phyloP scores from a whole-genome alignment of 768 basidiomycete genomes.

The Pleurotus giganteus region DNA sequence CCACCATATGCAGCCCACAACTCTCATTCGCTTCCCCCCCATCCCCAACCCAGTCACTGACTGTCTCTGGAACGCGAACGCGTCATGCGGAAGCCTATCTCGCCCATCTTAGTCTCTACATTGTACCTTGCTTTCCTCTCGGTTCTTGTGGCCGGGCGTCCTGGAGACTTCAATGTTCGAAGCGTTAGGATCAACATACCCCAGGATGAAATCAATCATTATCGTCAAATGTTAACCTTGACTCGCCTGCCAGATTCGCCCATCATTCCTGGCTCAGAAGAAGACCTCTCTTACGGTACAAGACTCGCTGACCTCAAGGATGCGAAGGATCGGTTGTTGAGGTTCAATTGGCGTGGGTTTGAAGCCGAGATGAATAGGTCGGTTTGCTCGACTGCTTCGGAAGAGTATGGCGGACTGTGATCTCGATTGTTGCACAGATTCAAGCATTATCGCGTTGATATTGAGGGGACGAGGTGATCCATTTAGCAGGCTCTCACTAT shows the following conservation, averaged over 20 bases:
- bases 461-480: not conserved
- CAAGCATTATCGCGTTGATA: not conserved
- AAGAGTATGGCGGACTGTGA: not conserved
- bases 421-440: not conserved
- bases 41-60: too few relatives aligned
- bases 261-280: slow-evolving; percentile 1
- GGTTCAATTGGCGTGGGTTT: not conserved
- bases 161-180: not conserved
- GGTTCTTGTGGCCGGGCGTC: too few relatives aligned
- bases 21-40: too few relatives aligned
- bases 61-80: too few relatives aligned
- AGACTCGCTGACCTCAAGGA: slow-evolving; percentile 3
- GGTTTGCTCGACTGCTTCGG: not conserved
- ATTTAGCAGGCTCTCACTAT: not conserved
- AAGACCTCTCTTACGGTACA: not conserved
- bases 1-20: too few relatives aligned
- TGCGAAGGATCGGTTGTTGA: slow-evolving; percentile 1
- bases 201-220: slow-evolving; percentile 8
- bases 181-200: slow-evolving; percentile 2
- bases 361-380: slow-evolving; percentile 6
- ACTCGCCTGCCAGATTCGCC: not conserved
- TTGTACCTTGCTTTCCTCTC: too few relatives aligned
- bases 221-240: slow-evolving; percentile 4
- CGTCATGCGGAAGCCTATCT: too few relatives aligned
- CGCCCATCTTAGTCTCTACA: too few relatives aligned